phyloP scores from a whole-genome alignment of 75 land plant genomes.

The Cupressus sempervirens region DNA sequence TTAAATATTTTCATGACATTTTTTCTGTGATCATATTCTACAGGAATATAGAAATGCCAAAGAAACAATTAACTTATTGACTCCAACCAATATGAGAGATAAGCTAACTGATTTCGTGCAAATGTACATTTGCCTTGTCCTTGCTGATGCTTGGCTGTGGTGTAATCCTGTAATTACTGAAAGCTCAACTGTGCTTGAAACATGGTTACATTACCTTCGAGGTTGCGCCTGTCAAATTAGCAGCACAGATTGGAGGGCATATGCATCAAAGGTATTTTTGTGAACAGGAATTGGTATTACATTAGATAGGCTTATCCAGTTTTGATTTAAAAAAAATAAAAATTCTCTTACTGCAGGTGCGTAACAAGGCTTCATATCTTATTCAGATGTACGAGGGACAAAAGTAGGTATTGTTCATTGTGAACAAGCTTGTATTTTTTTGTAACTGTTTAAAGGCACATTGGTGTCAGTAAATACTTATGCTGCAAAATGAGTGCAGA shows the following conservation, averaged over 20 bases:
- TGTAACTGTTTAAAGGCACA: not conserved
- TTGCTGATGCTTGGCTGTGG: conserved; percentile 60
- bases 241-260: conserved; percentile 56
- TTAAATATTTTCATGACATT: not conserved
- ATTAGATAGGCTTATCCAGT: not conserved
- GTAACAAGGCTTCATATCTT: conserved; percentile 59
- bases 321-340: too few species aligned
- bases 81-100: conserved; percentile 46
- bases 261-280: conserved; percentile 51
- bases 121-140: conserved; percentile 39
- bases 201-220: conserved; percentile 44
- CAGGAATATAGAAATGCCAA: conserved; percentile 29
- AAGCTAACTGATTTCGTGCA: conserved; percentile 44
- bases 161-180: conserved; percentile 17
- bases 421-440: not conserved
- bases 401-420: not conserved
- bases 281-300: not conserved
- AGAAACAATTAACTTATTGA: conserved; percentile 30
- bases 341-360: conserved; percentile 43
- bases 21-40: not conserved
- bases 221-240: conserved; percentile 49
- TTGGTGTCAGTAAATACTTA: not conserved
- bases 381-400: conserved; percentile 32
- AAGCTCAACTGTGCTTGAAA: conserved; percentile 15
- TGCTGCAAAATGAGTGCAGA: not conserved